Base-by-base conservation (phyloP, 129 eudicot species). In the Tagetes erecta region DNA sequence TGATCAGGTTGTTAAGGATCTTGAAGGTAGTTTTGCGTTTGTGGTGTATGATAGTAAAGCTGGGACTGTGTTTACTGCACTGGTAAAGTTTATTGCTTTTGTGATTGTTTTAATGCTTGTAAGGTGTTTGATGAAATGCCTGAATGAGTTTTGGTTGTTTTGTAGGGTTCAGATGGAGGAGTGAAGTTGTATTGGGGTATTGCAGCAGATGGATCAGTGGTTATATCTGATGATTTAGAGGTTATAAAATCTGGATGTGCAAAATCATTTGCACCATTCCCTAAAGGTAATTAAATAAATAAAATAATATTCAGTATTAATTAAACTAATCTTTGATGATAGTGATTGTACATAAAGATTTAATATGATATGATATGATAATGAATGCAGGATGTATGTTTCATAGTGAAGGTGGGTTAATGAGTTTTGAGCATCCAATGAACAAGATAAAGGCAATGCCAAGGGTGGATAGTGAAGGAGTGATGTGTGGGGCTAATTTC, bases 361-460 rank as follows among this genome's bases (percentile, higher is more conserved):
- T 57, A 44, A 3, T 0, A 2, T 14, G 11, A 30, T 69, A 59
- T 58, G 31, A 40, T 40, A 3, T 20, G 27, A 20, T 20, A 20
- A 20, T 20, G 27, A 20, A 20, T 52, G 76, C 80, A 89, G 97
- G 98, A 57, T 94, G 92, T 80, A 88, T 94, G 78, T 94, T 90
- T 68, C 97, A 90, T 73, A 94, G 98, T 67, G 98, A 94, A 68
- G 85, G 89, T 8, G 98, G 98, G n/a, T 75, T 94, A 41, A 88
- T 86, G 98, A 94, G 96, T 81, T 94, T 89, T 62, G 98, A 94
- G 91, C 98, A 94, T 76, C 98, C 98, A 30, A 90, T 88, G 97
- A 81, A 90, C 86, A 94, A 83, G 89, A 82, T 94, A 65, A 90
- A 67, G 80, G 92, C 98, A 59, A 86, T 94, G 98, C 98, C 97